Evolutionary conservation across 1,284 basidiomycete species (phyloP), one percentile per base, ranked within the genome.

Genomic region (Inonotus obliquus): DNA sequence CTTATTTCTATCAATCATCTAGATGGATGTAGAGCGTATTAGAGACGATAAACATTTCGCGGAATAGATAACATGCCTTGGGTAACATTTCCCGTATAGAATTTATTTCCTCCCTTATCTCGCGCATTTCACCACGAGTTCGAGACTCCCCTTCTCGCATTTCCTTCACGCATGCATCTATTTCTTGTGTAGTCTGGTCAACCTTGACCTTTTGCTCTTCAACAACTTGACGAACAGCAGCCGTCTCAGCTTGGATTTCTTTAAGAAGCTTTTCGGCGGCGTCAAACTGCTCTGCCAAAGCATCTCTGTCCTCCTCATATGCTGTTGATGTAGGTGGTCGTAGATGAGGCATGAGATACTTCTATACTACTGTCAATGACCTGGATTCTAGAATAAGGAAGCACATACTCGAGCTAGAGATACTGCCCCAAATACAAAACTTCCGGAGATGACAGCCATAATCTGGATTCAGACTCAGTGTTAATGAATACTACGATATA

Each of bases 1-100:
- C 70, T 94, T 91, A 71, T 92, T 93, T 77, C 94, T 96, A 64
- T 97, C 93, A 63, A 98, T 89, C 89, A 98, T 91, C 92, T 96
- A 68, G 45, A 48, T 17, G 25, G 2, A 10, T 10, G 19, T 32
- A 35, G 59, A 59, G 58, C 58, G 58, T 56, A 17, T 59, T 59
- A 57, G 21, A 27, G 60, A 41, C 55, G 39, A 54, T 29, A 14
- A 4, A 60, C 38, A 59, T 44, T 49, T 49, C 37, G 45, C 35
- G 25, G 51, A 41, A 7, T 17, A 47, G 38, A 49, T 21, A 62
- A 47, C 75, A 35, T 66, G 94, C 95, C 83, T 91, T 93, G 3
- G 95, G 94, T 11, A 99, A 77, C 83, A 96, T 90, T 65, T 96
- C 93, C 45, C 91, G 86, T 63, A 98, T 86, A 63, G 87, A 91